Percentiles rank a stretch among this genome's conserved stretches.
Evolutionary conservation across 768 basidiomycete species (phyloP).

Genomic region (Boletellus sp.): DNA sequence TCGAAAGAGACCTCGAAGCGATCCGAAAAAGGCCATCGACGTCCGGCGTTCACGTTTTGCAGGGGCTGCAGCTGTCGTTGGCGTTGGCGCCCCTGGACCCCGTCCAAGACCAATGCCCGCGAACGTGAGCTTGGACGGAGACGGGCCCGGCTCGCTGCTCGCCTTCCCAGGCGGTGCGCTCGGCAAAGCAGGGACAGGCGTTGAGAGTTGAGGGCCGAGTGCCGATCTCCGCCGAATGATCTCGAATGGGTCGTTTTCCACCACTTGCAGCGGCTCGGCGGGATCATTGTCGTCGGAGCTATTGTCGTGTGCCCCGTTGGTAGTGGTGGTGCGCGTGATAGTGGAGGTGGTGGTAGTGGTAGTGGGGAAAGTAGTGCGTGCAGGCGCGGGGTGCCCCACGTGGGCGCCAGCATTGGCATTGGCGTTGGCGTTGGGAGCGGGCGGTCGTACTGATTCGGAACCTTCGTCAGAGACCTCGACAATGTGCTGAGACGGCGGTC

Average conservation of each 20-base stretch:
- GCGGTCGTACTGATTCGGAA: background rate
- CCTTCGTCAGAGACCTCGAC: conserved; percentile 23
- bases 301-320: conserved; percentile 2
- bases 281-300: conserved; percentile 18
- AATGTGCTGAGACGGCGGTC: conserved; percentile 26
- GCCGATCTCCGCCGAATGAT: conserved; percentile 9
- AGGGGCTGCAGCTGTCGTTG: background rate
- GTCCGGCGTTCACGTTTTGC: conserved; percentile 17
- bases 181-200: background rate
- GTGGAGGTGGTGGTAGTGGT: background rate
- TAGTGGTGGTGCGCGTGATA: background rate
- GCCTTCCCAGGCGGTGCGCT: background rate
- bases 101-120: background rate
- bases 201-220: background rate
- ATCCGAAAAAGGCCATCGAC: conserved; percentile 25
- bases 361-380: background rate
- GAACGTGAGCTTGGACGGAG: background rate
- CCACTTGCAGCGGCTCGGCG: conserved; percentile 17
- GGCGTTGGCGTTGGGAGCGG: background rate
- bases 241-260: conserved; percentile 26
- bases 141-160: background rate
- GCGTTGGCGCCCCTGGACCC: background rate
- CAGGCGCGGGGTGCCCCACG: no score
- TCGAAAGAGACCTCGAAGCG: conserved; percentile 26
- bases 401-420: background rate